Conservation (phyloP, 306 rosid genomes). For the Cicer pinnatifidum region DNA sequence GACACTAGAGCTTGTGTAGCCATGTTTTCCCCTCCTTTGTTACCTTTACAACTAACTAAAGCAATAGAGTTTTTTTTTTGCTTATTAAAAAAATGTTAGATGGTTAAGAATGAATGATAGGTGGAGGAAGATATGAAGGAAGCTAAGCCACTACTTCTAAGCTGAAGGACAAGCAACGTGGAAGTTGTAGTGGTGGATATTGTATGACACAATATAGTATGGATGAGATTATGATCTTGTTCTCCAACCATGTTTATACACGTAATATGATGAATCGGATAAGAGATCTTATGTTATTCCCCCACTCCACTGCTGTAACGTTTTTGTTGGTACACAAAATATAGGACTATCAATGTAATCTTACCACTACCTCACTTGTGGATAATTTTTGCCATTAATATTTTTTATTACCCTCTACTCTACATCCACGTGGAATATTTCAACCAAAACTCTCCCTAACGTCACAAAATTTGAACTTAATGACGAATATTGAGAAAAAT, state of each 20-base stretch:
- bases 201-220: conserved; percentile 38
- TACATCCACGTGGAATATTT: conserved; percentile 39
- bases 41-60: background rate
- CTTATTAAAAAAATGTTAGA: conserved; percentile 9
- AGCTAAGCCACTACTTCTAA: conserved; percentile 50
- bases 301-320: background rate
- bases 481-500: background rate
- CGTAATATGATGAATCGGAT: conserved; percentile 60
- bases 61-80: conserved; percentile 10
- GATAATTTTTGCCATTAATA: conserved; percentile 10
- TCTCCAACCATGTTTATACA: conserved; percentile 65
- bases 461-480: background rate
- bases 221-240: conserved; percentile 71
- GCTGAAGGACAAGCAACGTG: conserved; percentile 16
- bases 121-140: conserved; percentile 40
- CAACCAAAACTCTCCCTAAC: background rate
- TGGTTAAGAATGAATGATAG: conserved; percentile 41
- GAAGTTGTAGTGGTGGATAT: conserved; percentile 62
- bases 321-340: conserved; percentile 1
- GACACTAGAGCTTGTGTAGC: conserved; percentile 87
- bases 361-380: background rate
- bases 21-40: conserved; percentile 46
- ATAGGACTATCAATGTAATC: background rate
- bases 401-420: background rate
- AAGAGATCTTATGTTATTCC: conserved; percentile 52